Evolutionary conservation across 179 eudicot species (phyloP), one percentile per base, ranked within the genome.

Genomic region (Spinacia oleracea): DNA sequence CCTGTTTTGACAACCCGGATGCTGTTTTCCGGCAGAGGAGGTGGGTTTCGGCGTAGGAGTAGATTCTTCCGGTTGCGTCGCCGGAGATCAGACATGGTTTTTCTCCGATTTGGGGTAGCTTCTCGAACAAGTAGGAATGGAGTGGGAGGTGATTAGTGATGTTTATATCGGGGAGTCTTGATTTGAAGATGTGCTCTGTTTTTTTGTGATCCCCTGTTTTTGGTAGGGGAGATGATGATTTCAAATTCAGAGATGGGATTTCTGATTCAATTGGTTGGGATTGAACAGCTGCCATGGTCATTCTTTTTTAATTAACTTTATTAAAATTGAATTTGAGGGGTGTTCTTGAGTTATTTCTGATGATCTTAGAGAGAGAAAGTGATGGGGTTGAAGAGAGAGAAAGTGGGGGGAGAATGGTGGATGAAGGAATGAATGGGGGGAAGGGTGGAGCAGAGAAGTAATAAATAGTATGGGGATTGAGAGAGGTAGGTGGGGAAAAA

Each of bases 91-190:
- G 80, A 34, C 96, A 91, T 1, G 96, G 81, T 0, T 88, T 78
- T 35, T 85, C 76, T 5, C 80, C 55, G 81, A 78, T 76, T 35
- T 76, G 9, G 0, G 90, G 68, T 6, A 91, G 85, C 34, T 86
- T 88, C 45, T 91, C 78, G 82, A 94, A 93, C 38, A 93, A 85
- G 69, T 91, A 93, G 0, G 89, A 63, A 80, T 94, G 98, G 38
- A 91, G 88, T 0, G 97, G 92, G 58, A 94, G 89, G 78, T 90
- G 84, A 60, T 86, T 86, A 21, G 85, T 78, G 78, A 94, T 91
- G 65, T 66, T 58, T 16, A 94, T 94, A 59, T 87, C 89, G 0
- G 96, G 92, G 2, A 92, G 86, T 6, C 86, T 89, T 11, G 98
- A 94, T 77, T 74, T 83, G 88, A 92, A 94, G 12, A 92, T 87